Evolutionary conservation across 2,329 filamentous ascomycete species (phyloP), one percentile per base, ranked within the genome.

Genomic region (Verticillium albo-atrum): DNA sequence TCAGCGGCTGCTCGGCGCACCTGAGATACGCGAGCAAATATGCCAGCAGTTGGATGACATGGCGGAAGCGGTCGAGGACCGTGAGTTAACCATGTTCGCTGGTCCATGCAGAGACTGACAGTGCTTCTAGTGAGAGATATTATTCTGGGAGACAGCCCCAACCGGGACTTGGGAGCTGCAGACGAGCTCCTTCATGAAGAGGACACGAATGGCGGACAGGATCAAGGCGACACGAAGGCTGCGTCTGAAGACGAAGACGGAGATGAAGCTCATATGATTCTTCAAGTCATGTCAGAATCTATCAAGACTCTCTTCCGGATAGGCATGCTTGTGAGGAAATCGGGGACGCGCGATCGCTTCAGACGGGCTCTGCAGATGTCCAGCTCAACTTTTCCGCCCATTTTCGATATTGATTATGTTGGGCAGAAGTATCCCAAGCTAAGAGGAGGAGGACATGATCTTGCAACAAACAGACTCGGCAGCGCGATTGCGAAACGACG

Each of bases 401-500:
- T 25, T 2, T 65, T 64, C 37, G 61, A 66, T 54, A 65, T 66
- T 28, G 54, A 60, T 20, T 59, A 67, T 55, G 64, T 65, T 4
- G 30, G 25, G 6, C 55, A 64, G n/a, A 67, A 64, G 37, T 60
- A 66, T 14, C 61, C 64, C 1, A 66, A 63, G 47, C 27, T 66
- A 1, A 34, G 25, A 0, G 20, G 23, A 3, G 17, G 25, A 2
- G 54, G 20, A 3, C n/a, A n/a, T 10, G 28, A 55, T 1, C 68
- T 64, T 64, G 53, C 72, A 2, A 32, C 66, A 2, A 57, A 60
- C 15, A 63, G 71, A 4, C 63, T 74, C 6, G 71, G 71, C 1
- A 67, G 65, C 23, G 66, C 66, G 1, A 72, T 71, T 26, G 66
- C 70, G 4, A 65, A 68, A 53, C 62, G 71, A 28, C 62, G 71